Conservation (phyloP, 768 basidiomycete species). For the Pisolithus microcarpus region DNA sequence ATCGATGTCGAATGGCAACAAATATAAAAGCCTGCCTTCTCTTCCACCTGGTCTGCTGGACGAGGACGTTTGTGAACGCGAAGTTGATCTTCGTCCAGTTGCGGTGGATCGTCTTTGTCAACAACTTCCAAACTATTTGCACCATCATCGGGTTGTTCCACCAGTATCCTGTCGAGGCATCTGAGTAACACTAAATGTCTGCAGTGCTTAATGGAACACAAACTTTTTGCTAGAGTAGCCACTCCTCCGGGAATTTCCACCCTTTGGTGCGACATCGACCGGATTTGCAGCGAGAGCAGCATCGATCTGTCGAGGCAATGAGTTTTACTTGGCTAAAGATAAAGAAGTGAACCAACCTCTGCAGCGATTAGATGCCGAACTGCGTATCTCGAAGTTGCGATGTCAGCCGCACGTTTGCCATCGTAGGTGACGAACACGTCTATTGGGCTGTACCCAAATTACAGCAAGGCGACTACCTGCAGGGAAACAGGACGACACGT, state of each 20-base stretch:
- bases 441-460: conserved; percentile 59
- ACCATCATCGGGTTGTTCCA: conserved; percentile 10
- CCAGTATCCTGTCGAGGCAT: conserved; percentile 7
- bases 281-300: conserved; percentile 42
- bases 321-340: not conserved
- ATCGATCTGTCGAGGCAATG: conserved; percentile 58
- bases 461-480: conserved; percentile 4
- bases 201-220: not conserved
- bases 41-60: conserved; percentile 37
- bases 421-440: conserved; percentile 98
- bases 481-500: conserved; percentile 23
- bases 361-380: conserved; percentile 84
- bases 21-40: conserved; percentile 43
- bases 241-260: conserved; percentile 36
- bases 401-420: conserved; percentile 83
- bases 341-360: conserved; percentile 49
- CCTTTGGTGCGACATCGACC: conserved; percentile 36
- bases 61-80: conserved; percentile 42
- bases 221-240: conserved; percentile 34
- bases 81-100: conserved; percentile 14
- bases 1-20: not conserved
- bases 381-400: conserved; percentile 82
- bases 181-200: not conserved
- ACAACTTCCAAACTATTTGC: conserved; percentile 8
- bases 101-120: conserved; percentile 13